These are phyloP conservation scores for Melocanna baccifera DNA, from an alignment of 176 grass and related monocot genomes.

Conservation along the genomic window DNA sequence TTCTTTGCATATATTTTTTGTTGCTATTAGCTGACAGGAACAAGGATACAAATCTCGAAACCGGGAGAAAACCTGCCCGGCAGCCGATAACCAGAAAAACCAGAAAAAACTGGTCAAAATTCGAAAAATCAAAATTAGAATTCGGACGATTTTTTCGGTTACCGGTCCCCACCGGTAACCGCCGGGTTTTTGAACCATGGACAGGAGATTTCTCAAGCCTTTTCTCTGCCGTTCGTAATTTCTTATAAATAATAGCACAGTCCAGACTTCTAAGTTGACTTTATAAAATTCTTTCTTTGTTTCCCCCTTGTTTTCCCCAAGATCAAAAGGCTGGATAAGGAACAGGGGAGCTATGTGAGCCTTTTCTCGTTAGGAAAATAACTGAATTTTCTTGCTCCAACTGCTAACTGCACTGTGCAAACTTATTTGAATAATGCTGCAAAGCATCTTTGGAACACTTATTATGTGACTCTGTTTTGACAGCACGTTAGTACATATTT, in stretches of 20 bases:
- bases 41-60: too few species aligned
- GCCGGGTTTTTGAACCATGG: too few species aligned
- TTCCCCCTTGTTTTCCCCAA: neutral
- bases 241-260: neutral
- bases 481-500: neutral
- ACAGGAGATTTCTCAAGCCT: neutral
- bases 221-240: neutral
- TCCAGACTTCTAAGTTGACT: neutral
- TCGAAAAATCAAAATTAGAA: too few species aligned
- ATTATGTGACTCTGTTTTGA: neutral
- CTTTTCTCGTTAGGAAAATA: neutral
- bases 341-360: neutral
- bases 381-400: neutral
- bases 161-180: too few species aligned
- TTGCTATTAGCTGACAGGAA: constrained; percentile 2
- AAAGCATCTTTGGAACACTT: neutral
- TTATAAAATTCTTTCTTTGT: neutral
- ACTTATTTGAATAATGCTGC: constrained; percentile 9
- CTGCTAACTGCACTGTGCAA: neutral
- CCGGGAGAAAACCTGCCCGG: too few species aligned
- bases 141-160: too few species aligned
- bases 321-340: neutral
- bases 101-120: too few species aligned
- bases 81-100: too few species aligned
- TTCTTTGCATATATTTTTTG: neutral